Conservation (phyloP, 192 early-diverging fungal species). For the Coemansia sp. region DNA sequence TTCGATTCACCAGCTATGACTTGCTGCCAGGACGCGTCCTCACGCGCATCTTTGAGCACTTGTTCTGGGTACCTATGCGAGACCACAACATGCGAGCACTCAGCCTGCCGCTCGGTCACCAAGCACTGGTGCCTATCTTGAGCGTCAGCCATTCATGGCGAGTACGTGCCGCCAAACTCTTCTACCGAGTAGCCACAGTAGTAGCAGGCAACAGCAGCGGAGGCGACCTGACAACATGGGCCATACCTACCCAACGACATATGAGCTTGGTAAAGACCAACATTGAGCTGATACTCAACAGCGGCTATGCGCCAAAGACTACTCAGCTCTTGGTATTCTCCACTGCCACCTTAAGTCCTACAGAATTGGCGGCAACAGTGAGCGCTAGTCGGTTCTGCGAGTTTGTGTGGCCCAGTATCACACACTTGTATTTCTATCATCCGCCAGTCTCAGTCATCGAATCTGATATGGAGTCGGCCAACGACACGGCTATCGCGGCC, state of each 20-base stretch:
- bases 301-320: constrained; percentile 51
- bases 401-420: constrained; percentile 41
- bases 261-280: constrained; percentile 17
- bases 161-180: constrained; percentile 32
- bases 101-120: constrained; percentile 39
- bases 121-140: constrained; percentile 14
- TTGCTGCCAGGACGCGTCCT: constrained; percentile 22
- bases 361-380: constrained; percentile 1
- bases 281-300: constrained; percentile 35
- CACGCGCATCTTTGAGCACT: constrained; percentile 32
- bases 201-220: constrained; percentile 16
- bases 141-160: constrained; percentile 36
- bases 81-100: constrained; percentile 14
- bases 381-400: constrained; percentile 19
- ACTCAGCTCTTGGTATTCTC: constrained; percentile 16
- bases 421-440: constrained; percentile 34
- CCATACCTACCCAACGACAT: neutral
- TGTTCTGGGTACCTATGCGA: constrained; percentile 37
- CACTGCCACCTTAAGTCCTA: neutral
- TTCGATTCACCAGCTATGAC: neutral
- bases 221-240: constrained; percentile 6
- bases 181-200: constrained; percentile 40
- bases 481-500: constrained; percentile 26
- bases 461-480: constrained; percentile 1
- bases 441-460: neutral